Conservation (phyloP, 257 asterid genomes). For the Mentha longifolia region DNA sequence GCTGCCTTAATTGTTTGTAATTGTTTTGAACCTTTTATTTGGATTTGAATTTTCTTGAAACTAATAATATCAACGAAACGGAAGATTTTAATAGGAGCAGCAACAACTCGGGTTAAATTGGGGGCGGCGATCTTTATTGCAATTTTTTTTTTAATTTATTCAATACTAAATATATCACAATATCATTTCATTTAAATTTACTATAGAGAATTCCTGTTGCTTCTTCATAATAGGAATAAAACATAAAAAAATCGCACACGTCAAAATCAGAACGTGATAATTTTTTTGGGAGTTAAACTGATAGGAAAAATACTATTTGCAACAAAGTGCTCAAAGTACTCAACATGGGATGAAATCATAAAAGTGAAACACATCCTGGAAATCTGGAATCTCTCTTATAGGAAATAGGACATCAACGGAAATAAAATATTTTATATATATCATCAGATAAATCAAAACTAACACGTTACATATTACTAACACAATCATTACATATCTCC, state of each 20-base stretch:
- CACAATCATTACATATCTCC: background rate
- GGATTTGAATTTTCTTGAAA: background rate
- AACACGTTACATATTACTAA: background rate
- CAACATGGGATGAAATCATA: too few species aligned
- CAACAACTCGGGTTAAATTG: background rate
- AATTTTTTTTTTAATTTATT: background rate
- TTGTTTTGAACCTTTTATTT: background rate
- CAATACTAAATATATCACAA: too few species aligned
- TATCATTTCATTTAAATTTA: too few species aligned
- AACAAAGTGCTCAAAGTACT: too few species aligned
- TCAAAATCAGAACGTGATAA: background rate
- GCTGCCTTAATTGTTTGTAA: background rate
- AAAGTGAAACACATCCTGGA: too few species aligned
- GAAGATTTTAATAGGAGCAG: background rate
- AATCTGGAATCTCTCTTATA: too few species aligned
- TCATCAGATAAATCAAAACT: background rate
- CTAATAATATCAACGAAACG: background rate
- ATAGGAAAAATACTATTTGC: too few species aligned
- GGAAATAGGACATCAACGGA: background rate
- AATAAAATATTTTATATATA: too few species aligned
- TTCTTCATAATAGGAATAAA: too few species aligned
- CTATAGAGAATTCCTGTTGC: too few species aligned
- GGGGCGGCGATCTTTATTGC: background rate
- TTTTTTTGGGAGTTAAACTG: too few species aligned
- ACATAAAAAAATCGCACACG: background rate